Conservation (phyloP, 2,329 filamentous ascomycete genomes). For the Nigrospora oryzae region DNA sequence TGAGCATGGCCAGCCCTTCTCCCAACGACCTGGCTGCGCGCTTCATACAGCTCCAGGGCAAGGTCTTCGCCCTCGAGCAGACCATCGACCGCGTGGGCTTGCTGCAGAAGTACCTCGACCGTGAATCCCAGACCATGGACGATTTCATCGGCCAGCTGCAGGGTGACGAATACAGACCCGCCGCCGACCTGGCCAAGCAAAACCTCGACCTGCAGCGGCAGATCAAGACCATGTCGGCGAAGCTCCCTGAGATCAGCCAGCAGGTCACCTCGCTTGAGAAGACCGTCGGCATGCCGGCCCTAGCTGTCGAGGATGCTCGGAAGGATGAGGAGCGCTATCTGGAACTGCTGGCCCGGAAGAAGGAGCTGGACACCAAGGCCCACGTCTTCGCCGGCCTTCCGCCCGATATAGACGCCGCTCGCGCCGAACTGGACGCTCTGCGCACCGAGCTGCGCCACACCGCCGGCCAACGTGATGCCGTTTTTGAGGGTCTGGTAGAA, state of each 20-base stretch:
- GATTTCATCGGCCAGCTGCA: slow-evolving; percentile 32
- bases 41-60: slow-evolving; percentile 48
- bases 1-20: slow-evolving; percentile 39
- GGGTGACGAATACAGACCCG: slow-evolving; percentile 40
- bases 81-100: slow-evolving; percentile 42
- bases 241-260: slow-evolving; percentile 59
- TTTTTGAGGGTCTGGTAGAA: slow-evolving; percentile 68
- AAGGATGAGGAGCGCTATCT: slow-evolving; percentile 51
- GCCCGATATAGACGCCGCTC: slow-evolving; percentile 59
- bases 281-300: slow-evolving; percentile 13
- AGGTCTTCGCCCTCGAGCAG: slow-evolving; percentile 46
- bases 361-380: slow-evolving; percentile 53
- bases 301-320: slow-evolving; percentile 48
- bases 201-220: slow-evolving; percentile 68
- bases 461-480: slow-evolving; percentile 55
- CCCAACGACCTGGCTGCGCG: slow-evolving; percentile 39
- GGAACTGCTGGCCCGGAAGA: slow-evolving; percentile 47
- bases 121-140: slow-evolving; percentile 34
- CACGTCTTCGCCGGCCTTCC: slow-evolving; percentile 64
- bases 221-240: slow-evolving; percentile 57
- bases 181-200: slow-evolving; percentile 52
- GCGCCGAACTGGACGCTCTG: slow-evolving; percentile 60
- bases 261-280: slow-evolving; percentile 34
- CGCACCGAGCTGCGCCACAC: slow-evolving; percentile 55
- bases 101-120: slow-evolving; percentile 47